phyloP scores from a whole-genome alignment of 1,284 basidiomycete species.

The Ceraceosorus guamensis region DNA sequence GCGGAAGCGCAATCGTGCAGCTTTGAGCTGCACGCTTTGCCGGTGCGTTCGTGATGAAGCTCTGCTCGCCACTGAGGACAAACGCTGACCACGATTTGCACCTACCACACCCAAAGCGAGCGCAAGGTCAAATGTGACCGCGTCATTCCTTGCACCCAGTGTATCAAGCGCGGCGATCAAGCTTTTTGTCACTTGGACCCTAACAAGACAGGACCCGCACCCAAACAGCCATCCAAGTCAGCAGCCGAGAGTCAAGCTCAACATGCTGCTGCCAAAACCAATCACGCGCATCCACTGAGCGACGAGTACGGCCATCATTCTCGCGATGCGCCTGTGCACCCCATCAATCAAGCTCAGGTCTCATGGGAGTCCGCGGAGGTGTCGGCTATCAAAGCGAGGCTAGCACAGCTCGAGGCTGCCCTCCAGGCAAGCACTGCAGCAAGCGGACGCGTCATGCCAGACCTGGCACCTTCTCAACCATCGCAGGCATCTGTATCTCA shows the following conservation, averaged over 20 bases:
- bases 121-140: slow-evolving; percentile 46
- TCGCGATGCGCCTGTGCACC: slow-evolving; percentile 4
- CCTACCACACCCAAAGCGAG: too few species aligned
- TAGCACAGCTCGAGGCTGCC: slow-evolving; percentile 36
- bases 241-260: slow-evolving; percentile 10
- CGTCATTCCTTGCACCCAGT: slow-evolving; percentile 41
- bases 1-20: slow-evolving; percentile 37
- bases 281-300: slow-evolving; percentile 3
- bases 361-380: too few species aligned
- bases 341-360: too few species aligned
- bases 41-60: too few species aligned
- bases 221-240: too few species aligned
- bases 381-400: slow-evolving; percentile 40
- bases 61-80: too few species aligned
- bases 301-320: too few species aligned
- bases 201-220: slow-evolving; percentile 17
- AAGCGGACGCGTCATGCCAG: slow-evolving; percentile 15
- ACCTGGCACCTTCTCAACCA: too few species aligned
- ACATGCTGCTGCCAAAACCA: neutral
- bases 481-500: too few species aligned
- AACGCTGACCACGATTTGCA: too few species aligned
- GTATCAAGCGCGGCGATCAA: slow-evolving; percentile 42
- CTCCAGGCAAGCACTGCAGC: too few species aligned
- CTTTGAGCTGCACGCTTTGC: slow-evolving; percentile 37
- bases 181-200: slow-evolving; percentile 34